phyloP scores from a whole-genome alignment of 1,284 basidiomycete genomes.

The Trichosporon asahii region DNA sequence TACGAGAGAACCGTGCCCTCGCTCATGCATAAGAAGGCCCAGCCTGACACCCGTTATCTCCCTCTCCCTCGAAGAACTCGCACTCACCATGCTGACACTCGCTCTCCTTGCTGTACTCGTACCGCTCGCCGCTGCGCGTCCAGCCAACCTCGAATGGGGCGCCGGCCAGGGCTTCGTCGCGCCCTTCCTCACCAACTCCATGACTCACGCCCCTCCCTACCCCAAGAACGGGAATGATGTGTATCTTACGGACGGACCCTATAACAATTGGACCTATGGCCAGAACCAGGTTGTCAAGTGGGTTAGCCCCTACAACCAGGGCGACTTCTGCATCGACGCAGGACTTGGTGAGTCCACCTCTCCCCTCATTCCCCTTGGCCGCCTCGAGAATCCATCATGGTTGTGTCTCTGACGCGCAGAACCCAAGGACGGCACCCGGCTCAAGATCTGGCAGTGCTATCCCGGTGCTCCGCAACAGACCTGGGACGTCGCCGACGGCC shows the following conservation, averaged over 20 bases:
- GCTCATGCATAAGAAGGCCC: not conserved
- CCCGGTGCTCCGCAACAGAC: conserved; percentile 23
- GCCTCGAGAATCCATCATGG: too few relatives aligned
- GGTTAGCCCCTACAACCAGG: not conserved
- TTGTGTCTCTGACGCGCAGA: not conserved
- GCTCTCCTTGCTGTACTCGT: not conserved
- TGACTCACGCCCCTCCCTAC: too few relatives aligned
- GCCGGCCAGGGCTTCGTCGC: not conserved
- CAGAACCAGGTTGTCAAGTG: not conserved
- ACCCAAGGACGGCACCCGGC: conserved; percentile 15
- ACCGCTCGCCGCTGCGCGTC: too few relatives aligned
- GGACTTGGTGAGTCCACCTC: not conserved
- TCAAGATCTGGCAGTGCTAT: conserved; percentile 23
- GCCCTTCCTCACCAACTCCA: not conserved
- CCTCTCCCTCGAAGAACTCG: too few relatives aligned
- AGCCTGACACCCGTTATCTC: not conserved
- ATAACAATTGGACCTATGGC: not conserved
- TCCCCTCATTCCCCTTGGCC: too few relatives aligned
- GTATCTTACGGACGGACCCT: not conserved
- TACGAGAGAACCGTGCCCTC: not conserved
- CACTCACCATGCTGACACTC: not conserved
- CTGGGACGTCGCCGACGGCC: conserved; percentile 6
- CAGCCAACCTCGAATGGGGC: not conserved
- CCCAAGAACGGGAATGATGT: not conserved
- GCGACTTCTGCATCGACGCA: not conserved